These are phyloP conservation scores for Hyaloscypha hepaticicola DNA, from an alignment of 495 filamentous ascomycete species.

Conservation along the genomic window DNA sequence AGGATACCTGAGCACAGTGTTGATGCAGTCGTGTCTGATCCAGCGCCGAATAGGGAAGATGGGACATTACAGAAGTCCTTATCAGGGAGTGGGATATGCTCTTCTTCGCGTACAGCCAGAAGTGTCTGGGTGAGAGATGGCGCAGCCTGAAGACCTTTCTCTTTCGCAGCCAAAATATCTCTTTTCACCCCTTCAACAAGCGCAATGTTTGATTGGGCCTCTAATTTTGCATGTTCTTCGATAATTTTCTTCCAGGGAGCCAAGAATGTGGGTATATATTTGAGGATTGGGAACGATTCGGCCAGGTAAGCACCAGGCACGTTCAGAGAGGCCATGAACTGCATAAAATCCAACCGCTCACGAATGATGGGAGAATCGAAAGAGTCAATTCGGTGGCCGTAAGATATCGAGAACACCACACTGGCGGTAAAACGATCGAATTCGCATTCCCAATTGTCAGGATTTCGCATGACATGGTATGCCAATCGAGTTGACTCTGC, in stretches of 20 bases:
- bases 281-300: slow-evolving; percentile 56
- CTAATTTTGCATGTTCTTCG: slow-evolving; percentile 47
- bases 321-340: slow-evolving; percentile 57
- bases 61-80: slow-evolving; percentile 57
- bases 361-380: slow-evolving; percentile 52
- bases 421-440: slow-evolving; percentile 50
- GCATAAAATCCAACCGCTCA: slow-evolving; percentile 55
- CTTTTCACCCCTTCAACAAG: slow-evolving; percentile 50
- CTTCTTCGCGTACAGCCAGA: slow-evolving; percentile 44
- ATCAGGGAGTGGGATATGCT: slow-evolving; percentile 49
- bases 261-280: slow-evolving; percentile 50
- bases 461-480: slow-evolving; percentile 37
- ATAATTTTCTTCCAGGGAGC: slow-evolving; percentile 59
- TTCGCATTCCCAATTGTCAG: slow-evolving; percentile 41
- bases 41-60: slow-evolving; percentile 60
- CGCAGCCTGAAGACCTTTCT: slow-evolving; percentile 39
- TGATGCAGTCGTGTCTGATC: slow-evolving; percentile 60
- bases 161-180: slow-evolving; percentile 43
- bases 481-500: slow-evolving; percentile 44
- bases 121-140: slow-evolving; percentile 52
- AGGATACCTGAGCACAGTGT: slow-evolving; percentile 47
- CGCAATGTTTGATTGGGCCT: slow-evolving; percentile 49
- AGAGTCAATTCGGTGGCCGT: slow-evolving; percentile 53
- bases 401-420: slow-evolving; percentile 52
- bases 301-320: slow-evolving; percentile 59